Evolutionary conservation across 495 filamentous ascomycete genomes (phyloP).

Genomic region (Tuber calosporum): DNA sequence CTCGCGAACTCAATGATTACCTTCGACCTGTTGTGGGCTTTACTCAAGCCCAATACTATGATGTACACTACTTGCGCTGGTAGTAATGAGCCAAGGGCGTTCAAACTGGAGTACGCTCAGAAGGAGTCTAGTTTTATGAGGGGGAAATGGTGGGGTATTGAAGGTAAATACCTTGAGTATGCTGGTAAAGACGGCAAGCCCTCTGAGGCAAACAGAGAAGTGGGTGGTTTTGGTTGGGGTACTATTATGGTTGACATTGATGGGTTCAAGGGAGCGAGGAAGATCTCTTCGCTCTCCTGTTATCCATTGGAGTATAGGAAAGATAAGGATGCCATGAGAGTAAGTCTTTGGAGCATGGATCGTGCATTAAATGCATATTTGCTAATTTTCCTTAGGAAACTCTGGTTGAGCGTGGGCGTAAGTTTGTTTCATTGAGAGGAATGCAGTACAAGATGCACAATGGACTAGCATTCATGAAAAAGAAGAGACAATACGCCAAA

Average conservation of each 20-base stretch:
- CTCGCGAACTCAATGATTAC: constrained; percentile 80
- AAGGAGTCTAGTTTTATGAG: constrained; percentile 66
- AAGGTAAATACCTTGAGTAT: constrained; percentile 57
- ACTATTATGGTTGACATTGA: constrained; percentile 66
- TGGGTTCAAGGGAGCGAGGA: constrained; percentile 73
- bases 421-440: constrained; percentile 69
- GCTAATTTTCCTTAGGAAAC: constrained; percentile 45
- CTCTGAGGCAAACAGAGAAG: constrained; percentile 63
- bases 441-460: constrained; percentile 83
- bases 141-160: constrained; percentile 72
- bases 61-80: constrained; percentile 77
- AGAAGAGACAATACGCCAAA: constrained; percentile 69
- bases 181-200: constrained; percentile 52
- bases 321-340: constrained; percentile 56
- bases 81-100: constrained; percentile 75
- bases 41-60: constrained; percentile 86
- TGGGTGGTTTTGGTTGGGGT: constrained; percentile 53
- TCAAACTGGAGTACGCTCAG: constrained; percentile 76
- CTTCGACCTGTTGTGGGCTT: constrained; percentile 81
- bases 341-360: constrained; percentile 6
- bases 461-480: constrained; percentile 76
- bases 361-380: not conserved
- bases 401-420: constrained; percentile 77
- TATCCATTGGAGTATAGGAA: constrained; percentile 82
- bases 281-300: constrained; percentile 68